These are phyloP conservation scores for Populus euphratica DNA, from an alignment of 345 rosid genomes.

Conservation along the genomic window DNA sequence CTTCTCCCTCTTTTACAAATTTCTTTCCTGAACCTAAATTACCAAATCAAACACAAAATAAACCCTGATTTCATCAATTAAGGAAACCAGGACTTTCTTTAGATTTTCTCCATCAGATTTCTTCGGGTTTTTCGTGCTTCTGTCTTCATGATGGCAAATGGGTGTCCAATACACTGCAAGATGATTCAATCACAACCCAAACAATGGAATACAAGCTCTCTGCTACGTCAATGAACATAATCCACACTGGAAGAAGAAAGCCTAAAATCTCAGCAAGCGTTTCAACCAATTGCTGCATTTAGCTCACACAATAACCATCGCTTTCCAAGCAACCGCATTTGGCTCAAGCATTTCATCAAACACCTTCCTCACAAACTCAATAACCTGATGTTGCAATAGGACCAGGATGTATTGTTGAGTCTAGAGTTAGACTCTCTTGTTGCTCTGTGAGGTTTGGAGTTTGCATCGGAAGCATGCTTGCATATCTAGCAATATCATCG, in stretches of 20 bases:
- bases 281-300: constrained; percentile 46
- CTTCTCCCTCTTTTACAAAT: too few species aligned
- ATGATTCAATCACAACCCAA: constrained; percentile 46
- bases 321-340: too few species aligned
- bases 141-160: too few species aligned
- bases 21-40: too few species aligned
- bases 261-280: constrained; percentile 45
- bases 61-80: too few species aligned
- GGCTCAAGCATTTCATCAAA: too few species aligned
- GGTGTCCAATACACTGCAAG: constrained; percentile 36
- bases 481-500: constrained; percentile 84
- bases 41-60: too few species aligned
- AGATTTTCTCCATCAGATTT: too few species aligned
- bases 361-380: too few species aligned
- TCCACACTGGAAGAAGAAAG: constrained; percentile 69
- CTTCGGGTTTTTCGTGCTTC: too few species aligned
- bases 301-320: too few species aligned
- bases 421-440: constrained; percentile 91
- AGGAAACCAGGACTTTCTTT: too few species aligned
- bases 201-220: constrained; percentile 52
- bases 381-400: constrained; percentile 89
- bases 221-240: constrained; percentile 39
- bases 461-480: constrained; percentile 91
- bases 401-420: constrained; percentile 84
- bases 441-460: constrained; percentile 97